Evolutionary conservation across 1,284 basidiomycete species (phyloP), one percentile per base, ranked within the genome.

Genomic region (Grifola frondosa): DNA sequence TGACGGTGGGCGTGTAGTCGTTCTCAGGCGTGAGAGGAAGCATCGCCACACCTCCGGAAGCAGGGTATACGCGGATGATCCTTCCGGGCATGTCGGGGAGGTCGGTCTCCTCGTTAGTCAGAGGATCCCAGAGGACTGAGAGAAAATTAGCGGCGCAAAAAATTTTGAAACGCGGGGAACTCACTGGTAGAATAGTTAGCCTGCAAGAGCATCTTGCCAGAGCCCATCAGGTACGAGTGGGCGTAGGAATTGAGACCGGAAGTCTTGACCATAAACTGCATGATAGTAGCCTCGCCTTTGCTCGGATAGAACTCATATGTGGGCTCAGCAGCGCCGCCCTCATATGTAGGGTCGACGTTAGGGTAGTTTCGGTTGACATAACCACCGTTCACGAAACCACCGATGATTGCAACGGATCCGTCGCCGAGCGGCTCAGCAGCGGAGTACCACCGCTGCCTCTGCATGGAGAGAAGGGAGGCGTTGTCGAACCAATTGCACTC

Each of bases 231-330:
- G 78, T 79, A 96, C 1, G 88, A 83, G 54, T 92, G 82, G 0
- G 91, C 81, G 56, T 95, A 97, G 5, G 93, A 75, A 68, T 97
- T 97, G 57, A 95, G 77, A 37, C 93, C 93, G 28, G 90, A 87
- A 0, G 93, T 92, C 30, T 80, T 74, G 48, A 80, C 67, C 68
- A 97, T 78, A 69, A 97, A 88, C 42, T 87, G 69, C 73, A 96
- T 84, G 16, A 77, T 69, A 54, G 81, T 70, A 2, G 84, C 73
- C 3, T 68, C 59, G 35, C 68, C 63, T 42, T 69, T 75, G 11
- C 80, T 68, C n/a, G 90, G 93, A 67, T 78, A 96, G 67, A 92
- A 93, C 70, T 95, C 86, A 55, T 76, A 87, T 0, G 84, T 88
- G 12, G 79, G 77, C 44, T 84, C 77, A 0, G 82, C 78, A 16